Base-by-base conservation (phyloP, 2,329 filamentous ascomycete species). In the Pseudogymnoascus sp. region DNA sequence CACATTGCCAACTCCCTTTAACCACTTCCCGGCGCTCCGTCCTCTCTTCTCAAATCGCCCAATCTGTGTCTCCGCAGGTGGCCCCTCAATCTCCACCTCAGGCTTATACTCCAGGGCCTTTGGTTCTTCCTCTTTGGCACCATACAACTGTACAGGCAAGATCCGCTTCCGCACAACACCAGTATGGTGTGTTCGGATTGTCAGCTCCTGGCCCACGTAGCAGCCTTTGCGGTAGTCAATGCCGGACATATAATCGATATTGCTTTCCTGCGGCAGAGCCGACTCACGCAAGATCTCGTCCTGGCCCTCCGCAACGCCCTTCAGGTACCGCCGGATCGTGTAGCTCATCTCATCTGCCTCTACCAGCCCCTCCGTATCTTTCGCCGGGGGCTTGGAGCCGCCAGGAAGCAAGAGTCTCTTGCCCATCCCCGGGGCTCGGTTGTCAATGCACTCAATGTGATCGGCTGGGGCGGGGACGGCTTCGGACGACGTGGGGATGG, bases 201-300 rank as follows among this genome's bases (percentile, higher is more conserved):
- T 97, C 64, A 99, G 80, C 73, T 99, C 94, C 74, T 99, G 94
- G 0, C 94, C 94, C 6, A 97, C 84, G 73, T 99, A 99, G 74
- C 94, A 99, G 6, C 94, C 94, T 76, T 99, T 99, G 70, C 84
- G 84, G 76, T 94, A 99, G 74, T 96, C 90, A 65, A 99, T 86
- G 23, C 84, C 94, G 55, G 82, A 81, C 80, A 89, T 89, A 62
- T 89, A 75, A 73, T 99, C 94, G 71, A 97, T 81, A 71, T 96
- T 96, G 70, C 81, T 86, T 74, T 97, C 92, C 72, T 92, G 86
- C 1, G 94, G 92, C 59, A 99, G 77, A 0, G 90, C 85, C 15
- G 80, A 76, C 64, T 88, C 88, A 61, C 79, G 75, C 5, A 82
- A 71, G 18, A 99, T 85, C 76, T 99, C 94, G 13, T 75, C 71